Evolutionary conservation across 306 rosid genomes (phyloP), one percentile per base, ranked within the genome.

Genomic region (Luffa aegyptiaca): DNA sequence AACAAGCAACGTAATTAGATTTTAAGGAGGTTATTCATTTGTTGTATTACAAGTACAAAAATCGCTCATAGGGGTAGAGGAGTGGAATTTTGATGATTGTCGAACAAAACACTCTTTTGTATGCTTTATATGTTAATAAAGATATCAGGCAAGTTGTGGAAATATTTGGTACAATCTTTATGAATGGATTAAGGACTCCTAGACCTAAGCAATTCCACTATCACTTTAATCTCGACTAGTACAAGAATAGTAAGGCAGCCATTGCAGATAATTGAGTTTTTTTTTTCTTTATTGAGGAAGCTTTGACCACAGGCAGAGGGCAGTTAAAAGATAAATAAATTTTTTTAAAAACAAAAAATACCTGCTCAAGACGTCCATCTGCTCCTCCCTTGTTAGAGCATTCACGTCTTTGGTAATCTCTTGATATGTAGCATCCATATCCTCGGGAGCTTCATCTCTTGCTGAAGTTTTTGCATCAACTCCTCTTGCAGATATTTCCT

Each of bases 351-450:
- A 79, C 79, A 56, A 52, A 59, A 5, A 79, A 49, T 76, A 91
- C 98, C 94, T 85, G 61, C 83, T 80, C 78, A 91, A 81, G 79
- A 87, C 71, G 77, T 89, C 86, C 92, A 91, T 83, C 82, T 89
- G 88, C 85, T 94, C 92, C 87, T 94, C 95, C 85, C 85, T 90
- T 75, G 97, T 88, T 44, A 92, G 44, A 70, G 94, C 86, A 87
- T 82, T 87, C 83, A 94, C 85, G 78, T 94, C 94, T 85, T 88
- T 88, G 83, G 91, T 88, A 69, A 83, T 87, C 81, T 83, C 87
- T 55, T 80, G 85, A 82, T 80, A 81, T 74, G 80, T 57, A 63
- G 79, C 68, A 80, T 80, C 84, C 78, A 56, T 77, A 64, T 88
- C 89, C 73, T 84, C 86, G 14, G 71, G 12, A 31, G 59, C 59